Evolutionary conservation across 176 grass and related monocot genomes (phyloP).

Genomic region (Poa pratensis): DNA sequence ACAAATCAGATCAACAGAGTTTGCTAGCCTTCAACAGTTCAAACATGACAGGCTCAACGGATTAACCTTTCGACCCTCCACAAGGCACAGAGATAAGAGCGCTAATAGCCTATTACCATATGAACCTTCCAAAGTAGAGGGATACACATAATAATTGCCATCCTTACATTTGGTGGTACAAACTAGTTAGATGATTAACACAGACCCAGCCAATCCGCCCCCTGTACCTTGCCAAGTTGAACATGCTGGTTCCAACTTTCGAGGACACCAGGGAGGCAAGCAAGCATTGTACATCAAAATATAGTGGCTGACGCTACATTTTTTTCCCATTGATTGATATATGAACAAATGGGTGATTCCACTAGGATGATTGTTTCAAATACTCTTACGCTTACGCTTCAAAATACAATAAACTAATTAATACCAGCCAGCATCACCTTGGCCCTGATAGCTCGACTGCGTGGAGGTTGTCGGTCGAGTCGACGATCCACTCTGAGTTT

Average conservation of each 20-base stretch:
- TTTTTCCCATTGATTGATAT: slow-evolving; percentile 51
- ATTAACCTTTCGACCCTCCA: not conserved
- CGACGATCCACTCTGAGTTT: slow-evolving; percentile 75
- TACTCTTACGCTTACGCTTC: slow-evolving; percentile 49
- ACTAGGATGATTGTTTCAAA: slow-evolving; percentile 40
- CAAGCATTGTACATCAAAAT: slow-evolving; percentile 44
- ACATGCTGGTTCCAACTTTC: slow-evolving; percentile 21
- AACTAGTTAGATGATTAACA: slow-evolving; percentile 48
- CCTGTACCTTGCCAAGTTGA: slow-evolving; percentile 18
- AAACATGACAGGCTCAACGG: not conserved
- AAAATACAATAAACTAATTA: slow-evolving; percentile 47
- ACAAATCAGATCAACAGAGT: not conserved
- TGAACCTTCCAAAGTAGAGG: not conserved
- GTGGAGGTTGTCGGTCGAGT: slow-evolving; percentile 78
- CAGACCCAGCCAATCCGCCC: slow-evolving; percentile 10
- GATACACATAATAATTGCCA: not conserved
- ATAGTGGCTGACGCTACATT: not conserved
- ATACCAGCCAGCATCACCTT: slow-evolving; percentile 54
- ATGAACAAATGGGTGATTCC: slow-evolving; percentile 60
- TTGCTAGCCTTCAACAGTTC: not conserved
- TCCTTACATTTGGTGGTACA: slow-evolving; percentile 43
- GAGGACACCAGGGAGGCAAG: not conserved
- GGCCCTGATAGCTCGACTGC: slow-evolving; percentile 78
- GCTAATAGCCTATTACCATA: not conserved
- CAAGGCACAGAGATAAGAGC: not conserved